Percentiles rank a stretch among this genome's conserved stretches.
These are phyloP conservation scores for Sechiopsis laciniata DNA, from an alignment of 306 rosid genomes.

Conservation along the genomic window DNA sequence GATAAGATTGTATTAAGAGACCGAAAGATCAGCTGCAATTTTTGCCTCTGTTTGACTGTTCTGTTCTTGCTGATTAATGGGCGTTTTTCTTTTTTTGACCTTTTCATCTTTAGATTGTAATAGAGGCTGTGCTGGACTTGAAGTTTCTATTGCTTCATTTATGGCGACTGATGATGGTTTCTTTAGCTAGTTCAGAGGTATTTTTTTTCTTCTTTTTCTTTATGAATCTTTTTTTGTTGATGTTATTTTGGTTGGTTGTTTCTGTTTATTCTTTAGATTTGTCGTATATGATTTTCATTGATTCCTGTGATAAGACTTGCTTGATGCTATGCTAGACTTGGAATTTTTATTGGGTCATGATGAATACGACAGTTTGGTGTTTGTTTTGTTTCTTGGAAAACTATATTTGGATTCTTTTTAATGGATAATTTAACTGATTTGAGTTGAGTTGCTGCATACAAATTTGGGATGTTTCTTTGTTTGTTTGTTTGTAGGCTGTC, in stretches of 20 bases:
- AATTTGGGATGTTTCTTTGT: neutral
- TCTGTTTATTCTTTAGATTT: neutral
- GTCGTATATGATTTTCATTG: slow-evolving; percentile 13
- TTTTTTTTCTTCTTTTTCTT: slow-evolving; percentile 13
- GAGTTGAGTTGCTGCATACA: neutral
- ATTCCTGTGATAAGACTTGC: slow-evolving; percentile 2
- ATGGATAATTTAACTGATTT: neutral
- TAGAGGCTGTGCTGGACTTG: no score
- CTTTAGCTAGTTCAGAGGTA: slow-evolving; percentile 36
- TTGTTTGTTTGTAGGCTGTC: neutral
- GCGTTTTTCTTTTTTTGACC: slow-evolving; percentile 26
- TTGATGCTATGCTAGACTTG: slow-evolving; percentile 1
- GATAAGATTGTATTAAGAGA: neutral
- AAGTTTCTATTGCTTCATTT: slow-evolving; percentile 43
- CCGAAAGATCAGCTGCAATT: slow-evolving; percentile 31
- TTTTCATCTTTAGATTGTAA: no score
- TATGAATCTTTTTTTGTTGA: neutral
- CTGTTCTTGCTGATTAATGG: slow-evolving; percentile 29
- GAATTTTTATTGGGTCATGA: slow-evolving; percentile 16
- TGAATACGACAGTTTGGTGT: slow-evolving; percentile 2
- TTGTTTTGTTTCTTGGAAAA: slow-evolving; percentile 11
- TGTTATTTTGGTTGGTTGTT: slow-evolving; percentile 12
- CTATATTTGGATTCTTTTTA: slow-evolving; percentile 1
- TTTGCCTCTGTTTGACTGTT: slow-evolving; percentile 30
- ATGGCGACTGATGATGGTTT: slow-evolving; percentile 35